Evolutionary conservation across 805 yeast species (phyloP).

Genomic region (Candida chauliodis): DNA sequence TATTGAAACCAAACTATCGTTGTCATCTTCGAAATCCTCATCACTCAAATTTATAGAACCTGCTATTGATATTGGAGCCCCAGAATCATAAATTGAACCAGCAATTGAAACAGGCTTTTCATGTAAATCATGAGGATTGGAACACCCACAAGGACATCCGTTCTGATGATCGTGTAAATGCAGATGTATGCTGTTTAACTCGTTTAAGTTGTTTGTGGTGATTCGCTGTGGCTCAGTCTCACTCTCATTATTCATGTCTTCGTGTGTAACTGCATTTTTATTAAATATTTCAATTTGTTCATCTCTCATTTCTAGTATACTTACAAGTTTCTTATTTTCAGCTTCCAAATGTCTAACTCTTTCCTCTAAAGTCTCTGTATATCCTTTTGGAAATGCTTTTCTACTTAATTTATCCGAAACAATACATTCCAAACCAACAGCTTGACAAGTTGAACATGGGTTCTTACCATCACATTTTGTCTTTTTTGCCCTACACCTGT

Average conservation of each 20-base stretch:
- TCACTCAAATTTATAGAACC: conserved; percentile 45
- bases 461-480: conserved; percentile 74
- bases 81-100: conserved; percentile 45
- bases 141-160: conserved; percentile 57
- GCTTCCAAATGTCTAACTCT: conserved; percentile 81
- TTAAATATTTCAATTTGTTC: conserved; percentile 49
- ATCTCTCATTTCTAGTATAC: conserved; percentile 60
- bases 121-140: conserved; percentile 52
- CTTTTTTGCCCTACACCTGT: conserved; percentile 79
- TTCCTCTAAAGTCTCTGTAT: conserved; percentile 86
- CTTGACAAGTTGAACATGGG: conserved; percentile 78
- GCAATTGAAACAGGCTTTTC: conserved; percentile 66
- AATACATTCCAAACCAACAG: conserved; percentile 83
- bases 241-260: not conserved
- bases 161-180: conserved; percentile 26
- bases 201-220: conserved; percentile 14
- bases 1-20: conserved; percentile 26
- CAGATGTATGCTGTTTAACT: conserved; percentile 15
- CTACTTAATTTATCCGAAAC: conserved; percentile 85
- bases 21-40: conserved; percentile 32
- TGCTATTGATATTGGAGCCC: conserved; percentile 26
- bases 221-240: conserved; percentile 7
- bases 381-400: conserved; percentile 86
- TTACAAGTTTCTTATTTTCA: conserved; percentile 68
- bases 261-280: conserved; percentile 9